A percentile compares a stretch with the other conserved stretches of the same genome.
Conservation (phyloP, 1,139 yeast genomes). For the Lodderomyces beijingensis region DNA sequence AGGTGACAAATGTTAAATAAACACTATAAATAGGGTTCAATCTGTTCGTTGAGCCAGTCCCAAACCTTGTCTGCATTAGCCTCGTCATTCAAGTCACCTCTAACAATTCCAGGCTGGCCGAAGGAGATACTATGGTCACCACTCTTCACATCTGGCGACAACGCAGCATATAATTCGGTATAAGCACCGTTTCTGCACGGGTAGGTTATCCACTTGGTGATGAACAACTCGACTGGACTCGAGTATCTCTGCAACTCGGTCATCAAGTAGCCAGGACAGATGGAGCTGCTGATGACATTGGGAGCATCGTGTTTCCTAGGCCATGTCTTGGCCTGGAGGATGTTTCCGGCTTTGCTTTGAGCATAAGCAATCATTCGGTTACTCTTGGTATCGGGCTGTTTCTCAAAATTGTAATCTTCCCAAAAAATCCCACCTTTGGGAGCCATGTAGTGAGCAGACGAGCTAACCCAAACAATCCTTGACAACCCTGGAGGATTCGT, state of each 20-base stretch:
- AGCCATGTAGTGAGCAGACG: slow-evolving; percentile 32
- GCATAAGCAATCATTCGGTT: slow-evolving; percentile 25
- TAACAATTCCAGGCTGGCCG: slow-evolving; percentile 19
- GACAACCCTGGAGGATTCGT: slow-evolving; percentile 12
- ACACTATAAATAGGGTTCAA: slow-evolving; percentile 9
- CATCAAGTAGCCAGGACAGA: slow-evolving; percentile 44
- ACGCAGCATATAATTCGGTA: slow-evolving; percentile 21
- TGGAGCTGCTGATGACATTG: slow-evolving; percentile 32
- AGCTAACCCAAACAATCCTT: slow-evolving; percentile 47
- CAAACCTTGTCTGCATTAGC: slow-evolving; percentile 13
- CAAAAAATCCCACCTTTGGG: slow-evolving; percentile 40
- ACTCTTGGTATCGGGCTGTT: slow-evolving; percentile 4
- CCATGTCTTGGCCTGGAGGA: slow-evolving; percentile 42
- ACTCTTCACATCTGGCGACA: slow-evolving; percentile 16
- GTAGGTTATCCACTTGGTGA: slow-evolving; percentile 7
- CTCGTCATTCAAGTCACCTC: slow-evolving; percentile 11
- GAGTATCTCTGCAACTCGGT: slow-evolving; percentile 39
- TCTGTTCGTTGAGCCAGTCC: slow-evolving; percentile 10
- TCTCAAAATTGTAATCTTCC: slow-evolving; percentile 27
- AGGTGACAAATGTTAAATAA: neutral
- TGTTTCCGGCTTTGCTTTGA: slow-evolving; percentile 45
- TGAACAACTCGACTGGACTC: slow-evolving; percentile 7
- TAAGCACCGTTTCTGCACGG: slow-evolving; percentile 17
- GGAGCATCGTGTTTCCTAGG: slow-evolving; percentile 31
- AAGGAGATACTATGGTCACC: slow-evolving; percentile 19